Base-by-base conservation (phyloP, 2,329 filamentous ascomycete genomes). In the Ophiostoma triangulosporum region DNA sequence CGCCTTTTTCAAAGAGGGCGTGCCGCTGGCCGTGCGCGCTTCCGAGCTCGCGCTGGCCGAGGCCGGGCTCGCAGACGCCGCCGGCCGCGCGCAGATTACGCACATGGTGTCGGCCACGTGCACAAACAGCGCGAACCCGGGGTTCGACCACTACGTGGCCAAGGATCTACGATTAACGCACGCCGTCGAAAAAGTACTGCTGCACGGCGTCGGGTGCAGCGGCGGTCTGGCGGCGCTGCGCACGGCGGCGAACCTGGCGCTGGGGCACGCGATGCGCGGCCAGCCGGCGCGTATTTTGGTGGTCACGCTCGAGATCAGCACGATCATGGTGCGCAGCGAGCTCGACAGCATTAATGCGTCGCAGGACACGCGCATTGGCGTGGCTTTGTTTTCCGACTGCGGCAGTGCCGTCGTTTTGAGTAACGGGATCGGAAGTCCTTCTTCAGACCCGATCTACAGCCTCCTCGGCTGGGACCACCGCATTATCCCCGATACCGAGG, bases 61-160 rank as follows among this genome's bases (percentile, higher is more conserved):
- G 62, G 76, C 78, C 5, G 68, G 69, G 15, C 63, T 81, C 40
- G 69, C 73, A 40, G 43, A 26, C 14, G 14, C 24, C 26, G 26
- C 3, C 29, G 27, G 7, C 14, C 62, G 72, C 0, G 62, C 62
- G 3, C 68, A 80, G 51, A 80, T 86, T 57, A 86, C 81, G 3
- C 82, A 86, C 60, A 71, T 84, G 38, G 80, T 86, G 8, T 76
- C 80, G 24, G 83, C 80, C 0, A 84, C 81, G 5, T 85, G 82
- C 63, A 86, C 81, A 8, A 78, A 85, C 62, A 83, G 79, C 58
- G 80, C 80, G 15, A 85, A 84, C 62, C 81, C 81, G 0, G 81
- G 81, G 1, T 85, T 80, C 62, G 82, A 85, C 59, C 78, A 84
- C 63, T 82, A 72, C 57, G 77, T 85, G 24, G 74, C 74, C 51